phyloP scores from a whole-genome alignment of 2,329 filamentous ascomycete species.

The Aspergillus sp. region DNA sequence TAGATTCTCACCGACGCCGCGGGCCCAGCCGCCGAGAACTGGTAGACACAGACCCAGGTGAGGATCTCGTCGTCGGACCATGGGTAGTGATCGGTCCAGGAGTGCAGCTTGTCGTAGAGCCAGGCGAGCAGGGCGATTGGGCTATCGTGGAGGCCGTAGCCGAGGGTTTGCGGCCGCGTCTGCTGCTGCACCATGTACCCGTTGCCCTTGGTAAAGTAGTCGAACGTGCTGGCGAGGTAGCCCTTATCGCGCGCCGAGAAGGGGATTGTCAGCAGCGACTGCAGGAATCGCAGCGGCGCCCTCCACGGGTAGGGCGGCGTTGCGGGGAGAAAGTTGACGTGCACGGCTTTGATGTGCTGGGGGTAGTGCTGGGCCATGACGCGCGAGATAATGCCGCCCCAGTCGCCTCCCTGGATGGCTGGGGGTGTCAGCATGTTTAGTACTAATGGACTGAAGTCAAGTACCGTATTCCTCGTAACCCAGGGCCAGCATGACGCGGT shows the following conservation, averaged over 20 bases:
- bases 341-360: conserved; percentile 47
- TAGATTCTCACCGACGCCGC: conserved; percentile 62
- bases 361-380: conserved; percentile 53
- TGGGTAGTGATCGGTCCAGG: conserved; percentile 63
- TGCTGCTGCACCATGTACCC: conserved; percentile 52
- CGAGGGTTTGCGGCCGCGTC: conserved; percentile 64
- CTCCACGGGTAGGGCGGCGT: conserved; percentile 41
- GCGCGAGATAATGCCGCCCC: conserved; percentile 57
- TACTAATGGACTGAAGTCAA: background rate
- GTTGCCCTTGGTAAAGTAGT: conserved; percentile 17
- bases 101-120: conserved; percentile 72
- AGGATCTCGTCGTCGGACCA: conserved; percentile 71
- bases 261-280: conserved; percentile 19
- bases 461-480: conserved; percentile 53
- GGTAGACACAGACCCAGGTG: conserved; percentile 66
- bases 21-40: conserved; percentile 59
- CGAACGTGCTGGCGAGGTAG: conserved; percentile 12
- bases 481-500: conserved; percentile 60
- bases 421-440: conserved; percentile 1
- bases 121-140: conserved; percentile 64
- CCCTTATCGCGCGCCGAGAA: conserved; percentile 19
- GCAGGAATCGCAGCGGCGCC: conserved; percentile 46
- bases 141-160: conserved; percentile 59
- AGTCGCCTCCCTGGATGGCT: conserved; percentile 57
- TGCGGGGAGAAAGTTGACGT: conserved; percentile 51